phyloP scores from a whole-genome alignment of 2,329 filamentous ascomycete genomes.

The Phaeosphaeria sp. region DNA sequence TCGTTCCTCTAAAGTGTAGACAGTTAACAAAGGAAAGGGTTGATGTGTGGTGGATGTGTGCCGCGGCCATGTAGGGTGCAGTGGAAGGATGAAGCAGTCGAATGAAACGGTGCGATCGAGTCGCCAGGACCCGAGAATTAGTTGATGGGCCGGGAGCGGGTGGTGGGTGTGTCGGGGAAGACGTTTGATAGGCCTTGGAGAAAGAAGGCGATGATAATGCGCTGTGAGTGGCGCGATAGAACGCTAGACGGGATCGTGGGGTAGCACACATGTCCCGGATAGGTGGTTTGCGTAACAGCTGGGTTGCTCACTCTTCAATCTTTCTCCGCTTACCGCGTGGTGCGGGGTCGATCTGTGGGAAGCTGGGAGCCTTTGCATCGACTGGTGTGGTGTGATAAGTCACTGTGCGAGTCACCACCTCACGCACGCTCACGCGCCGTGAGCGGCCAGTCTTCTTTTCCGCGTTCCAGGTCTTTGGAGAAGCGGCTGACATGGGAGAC shows the following conservation, averaged over 20 bases:
- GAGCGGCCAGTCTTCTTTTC: conserved; percentile 68
- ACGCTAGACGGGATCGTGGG: conserved; percentile 19
- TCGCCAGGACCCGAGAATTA: conserved; percentile 46
- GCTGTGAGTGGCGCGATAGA: conserved; percentile 28
- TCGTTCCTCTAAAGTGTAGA: conserved; percentile 31
- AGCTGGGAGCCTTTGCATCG: conserved; percentile 50
- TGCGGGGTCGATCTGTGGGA: conserved; percentile 78
- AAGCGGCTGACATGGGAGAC: conserved; percentile 79
- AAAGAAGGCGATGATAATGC: conserved; percentile 14
- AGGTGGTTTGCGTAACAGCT: conserved; percentile 25
- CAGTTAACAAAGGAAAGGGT: conserved; percentile 31
- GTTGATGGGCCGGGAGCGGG: conserved; percentile 21
- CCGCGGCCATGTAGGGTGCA: conserved; percentile 10
- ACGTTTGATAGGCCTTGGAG: conserved; percentile 8
- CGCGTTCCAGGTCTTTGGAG: conserved; percentile 80
- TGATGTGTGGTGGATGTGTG: conserved; percentile 9
- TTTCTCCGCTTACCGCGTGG: conserved; percentile 93
- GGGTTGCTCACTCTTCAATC: conserved; percentile 54
- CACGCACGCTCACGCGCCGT: conserved; percentile 74
- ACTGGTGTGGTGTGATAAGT: conserved; percentile 74
- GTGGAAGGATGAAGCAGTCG: conserved; percentile 12
- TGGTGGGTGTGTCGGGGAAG: conserved; percentile 5
- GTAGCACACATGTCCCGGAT: conserved; percentile 25
- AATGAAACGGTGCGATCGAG: conserved; percentile 39
- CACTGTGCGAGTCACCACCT: conserved; percentile 93